Evolutionary conservation across 2,329 filamentous ascomycete genomes (phyloP), one percentile per base, ranked within the genome.

Genomic region (Alternaria solani): DNA sequence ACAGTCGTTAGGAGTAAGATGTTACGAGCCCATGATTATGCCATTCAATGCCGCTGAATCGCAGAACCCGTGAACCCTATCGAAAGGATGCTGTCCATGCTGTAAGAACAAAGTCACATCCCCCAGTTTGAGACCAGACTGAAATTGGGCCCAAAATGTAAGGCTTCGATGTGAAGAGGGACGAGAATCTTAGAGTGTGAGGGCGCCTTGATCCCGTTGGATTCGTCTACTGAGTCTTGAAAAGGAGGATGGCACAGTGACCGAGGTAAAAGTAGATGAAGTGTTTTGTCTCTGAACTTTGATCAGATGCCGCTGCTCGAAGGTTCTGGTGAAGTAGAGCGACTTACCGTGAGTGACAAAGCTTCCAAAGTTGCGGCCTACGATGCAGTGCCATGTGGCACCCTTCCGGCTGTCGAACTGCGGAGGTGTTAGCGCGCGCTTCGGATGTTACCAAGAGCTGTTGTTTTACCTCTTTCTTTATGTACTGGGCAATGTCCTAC

Each of bases 261-360:
- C 95, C 95, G 61, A 99, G 91, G 84, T 99, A 99, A 85, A 99
- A 99, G 85, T 99, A 99, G 80, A 99, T 97, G 85, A 99, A 99
- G 82, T 99, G 95, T 84, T 98, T 98, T 28, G 95, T 98, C 81
- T 98, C 95, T 97, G 83, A 38, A 42, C 8, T 3, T 6, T 14
- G 25, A 49, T 76, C 34, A 75, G 75, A 44, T 6, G 14, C 16
- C 3, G 16, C 18, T 9, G 7, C 12, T 14, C 28, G 28, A 14
- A 20, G 3, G 4, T 4, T 7, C 32, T 23, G 14, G 4, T 20
- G 9, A 1, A 30, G 23, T 9, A 14, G 7, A 49, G 44, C 16
- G 7, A 30, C 87, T 63, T 87, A 97, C 94, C 94, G 77, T 99
- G 95, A 41, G 95, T 99, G 52, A 99, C 95, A 73, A 98, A 99